Evolutionary conservation across 129 eudicot genomes (phyloP), one percentile per base, ranked within the genome.

Genomic region (Tagetes patula): DNA sequence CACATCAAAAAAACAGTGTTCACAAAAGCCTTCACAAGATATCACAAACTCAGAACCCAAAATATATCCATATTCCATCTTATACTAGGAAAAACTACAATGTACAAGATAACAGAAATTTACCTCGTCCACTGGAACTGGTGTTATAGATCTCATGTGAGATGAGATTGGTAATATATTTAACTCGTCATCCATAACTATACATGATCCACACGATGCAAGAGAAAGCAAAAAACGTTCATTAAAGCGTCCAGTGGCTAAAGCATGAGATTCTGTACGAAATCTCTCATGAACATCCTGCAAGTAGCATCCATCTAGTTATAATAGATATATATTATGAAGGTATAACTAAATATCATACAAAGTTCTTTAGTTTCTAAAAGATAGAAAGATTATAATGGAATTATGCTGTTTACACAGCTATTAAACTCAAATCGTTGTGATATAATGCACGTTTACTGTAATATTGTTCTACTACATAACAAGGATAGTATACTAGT

Each of bases 231-330:
- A 68, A 73, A 93, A 93, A 3, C 96, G 96, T 77, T 94, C 98
- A 80, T 94, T 94, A 76, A 94, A 94, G 68, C 98, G 96, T 39
- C 96, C 98, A 55, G 92, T 70, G 55, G 92, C 84, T 79, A 79
- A 76, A 32, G 90, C 68, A 74, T 94, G 98, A 69, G 98, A 94
- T 83, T 86, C 96, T 54, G 98, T 94, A 42, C 93, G 92, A 65
- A 85, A 94, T 73, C 96, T 90, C 72, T 94, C 92, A 74, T 90
- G 96, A 75, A 90, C 98, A 83, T 94, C 98, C 98, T 92, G 89
- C 56, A 74, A 53, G 52, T 61, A 81, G 65, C 67, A 50, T 65
- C 49, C 61, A 62, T 66, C 77, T 30, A 73, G 82, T 69, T 72
- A 39, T 11, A 34, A 56, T 61, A 31, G 38, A 43, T 9, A 11